Percentiles rank a stretch among this genome's conserved stretches.
These are phyloP conservation scores for Lactifluus hygrophoroides DNA, from an alignment of 768 basidiomycete genomes.

Conservation along the genomic window DNA sequence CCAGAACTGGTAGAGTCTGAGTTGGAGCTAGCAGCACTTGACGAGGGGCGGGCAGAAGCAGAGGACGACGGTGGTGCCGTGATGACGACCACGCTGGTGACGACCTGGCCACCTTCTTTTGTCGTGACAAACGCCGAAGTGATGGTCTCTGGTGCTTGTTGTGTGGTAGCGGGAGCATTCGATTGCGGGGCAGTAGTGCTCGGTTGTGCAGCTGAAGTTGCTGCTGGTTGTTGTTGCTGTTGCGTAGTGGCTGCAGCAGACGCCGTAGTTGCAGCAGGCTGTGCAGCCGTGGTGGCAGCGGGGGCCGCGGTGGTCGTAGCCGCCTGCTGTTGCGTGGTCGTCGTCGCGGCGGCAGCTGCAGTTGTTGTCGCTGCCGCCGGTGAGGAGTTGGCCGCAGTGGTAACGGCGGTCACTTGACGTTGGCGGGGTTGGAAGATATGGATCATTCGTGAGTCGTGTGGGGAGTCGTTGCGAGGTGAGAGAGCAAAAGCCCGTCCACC, in stretches of 20 bases:
- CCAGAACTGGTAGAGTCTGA: conserved; percentile 27
- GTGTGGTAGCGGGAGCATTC: not conserved
- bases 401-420: not conserved
- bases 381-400: not conserved
- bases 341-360: not conserved
- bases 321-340: not conserved
- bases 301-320: not conserved
- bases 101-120: conserved; percentile 24
- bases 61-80: conserved; percentile 11
- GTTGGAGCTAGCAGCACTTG: conserved; percentile 22
- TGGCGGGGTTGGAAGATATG: conserved; percentile 15
- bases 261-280: conserved; percentile 18
- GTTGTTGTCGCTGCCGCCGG: not conserved
- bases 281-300: not conserved
- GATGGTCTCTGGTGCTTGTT: not conserved
- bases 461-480: conserved; percentile 22
- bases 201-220: conserved; percentile 1
- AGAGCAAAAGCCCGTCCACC: conserved; percentile 24
- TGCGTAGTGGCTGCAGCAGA: conserved; percentile 1
- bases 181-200: not conserved
- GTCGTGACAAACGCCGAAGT: conserved; percentile 24
- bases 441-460: conserved; percentile 7
- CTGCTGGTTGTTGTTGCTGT: not conserved
- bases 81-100: conserved; percentile 24
- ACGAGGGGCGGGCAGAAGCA: conserved; percentile 20